Percentiles rank a stretch among this genome's conserved stretches.
These are phyloP conservation scores for Fusarium begoniae DNA, from an alignment of 2,329 filamentous ascomycete genomes.

Conservation along the genomic window DNA sequence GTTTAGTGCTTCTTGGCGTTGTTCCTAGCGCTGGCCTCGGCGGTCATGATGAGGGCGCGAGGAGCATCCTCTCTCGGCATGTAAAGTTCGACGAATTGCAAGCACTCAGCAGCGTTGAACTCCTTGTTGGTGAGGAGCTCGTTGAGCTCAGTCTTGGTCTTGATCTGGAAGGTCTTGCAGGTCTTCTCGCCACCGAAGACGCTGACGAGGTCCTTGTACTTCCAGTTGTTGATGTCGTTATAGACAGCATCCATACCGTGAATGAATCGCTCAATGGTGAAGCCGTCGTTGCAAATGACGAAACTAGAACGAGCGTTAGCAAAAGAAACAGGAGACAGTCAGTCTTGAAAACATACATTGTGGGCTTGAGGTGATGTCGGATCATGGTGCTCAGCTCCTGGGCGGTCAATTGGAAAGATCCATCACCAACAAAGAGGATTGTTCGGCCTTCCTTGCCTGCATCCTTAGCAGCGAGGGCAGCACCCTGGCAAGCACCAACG, in stretches of 20 bases:
- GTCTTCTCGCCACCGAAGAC: conserved; percentile 73
- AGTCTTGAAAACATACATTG: conserved; percentile 67
- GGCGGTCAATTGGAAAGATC: conserved; percentile 83
- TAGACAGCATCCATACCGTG: conserved; percentile 83
- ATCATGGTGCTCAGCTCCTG: conserved; percentile 90
- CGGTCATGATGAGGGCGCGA: conserved; percentile 72
- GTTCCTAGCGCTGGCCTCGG: conserved; percentile 73
- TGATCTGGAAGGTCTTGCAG: conserved; percentile 71
- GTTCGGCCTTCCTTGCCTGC: conserved; percentile 67
- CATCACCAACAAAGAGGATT: conserved; percentile 89
- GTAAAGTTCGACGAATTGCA: conserved; percentile 82
- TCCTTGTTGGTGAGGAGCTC: conserved; percentile 69
- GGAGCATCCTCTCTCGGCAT: conserved; percentile 85
- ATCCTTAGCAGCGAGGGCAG: conserved; percentile 79
- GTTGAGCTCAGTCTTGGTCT: conserved; percentile 74
- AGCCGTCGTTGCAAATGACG: conserved; percentile 87
- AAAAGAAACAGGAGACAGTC: background rate
- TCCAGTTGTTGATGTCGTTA: conserved; percentile 83
- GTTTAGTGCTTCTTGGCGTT: conserved; percentile 61
- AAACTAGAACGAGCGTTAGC: conserved; percentile 61
- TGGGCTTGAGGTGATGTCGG: conserved; percentile 75
- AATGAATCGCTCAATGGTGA: conserved; percentile 89
- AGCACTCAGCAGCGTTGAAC: conserved; percentile 65
- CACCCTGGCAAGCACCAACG: conserved; percentile 67
- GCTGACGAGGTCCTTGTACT: conserved; percentile 72